Base-by-base conservation (phyloP, 306 rosid species). In the Gillenia trifoliata region DNA sequence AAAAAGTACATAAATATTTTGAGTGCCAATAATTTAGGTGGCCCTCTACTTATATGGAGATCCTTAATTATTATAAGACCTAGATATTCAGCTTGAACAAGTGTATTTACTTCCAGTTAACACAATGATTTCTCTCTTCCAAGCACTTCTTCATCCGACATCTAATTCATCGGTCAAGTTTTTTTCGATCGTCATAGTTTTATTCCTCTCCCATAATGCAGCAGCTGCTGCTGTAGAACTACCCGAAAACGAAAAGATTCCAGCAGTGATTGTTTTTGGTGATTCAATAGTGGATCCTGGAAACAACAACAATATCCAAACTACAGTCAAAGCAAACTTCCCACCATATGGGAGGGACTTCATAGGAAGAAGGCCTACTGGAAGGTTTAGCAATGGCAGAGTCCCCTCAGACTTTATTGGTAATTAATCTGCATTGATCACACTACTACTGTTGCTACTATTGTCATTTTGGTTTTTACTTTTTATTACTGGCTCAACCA, bases 261-360 rank as follows among this genome's bases (percentile, higher is more conserved):
- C 98, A 1, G 92, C 96, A 61, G 20, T 92, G 23, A 56, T 88
- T 59, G 86, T 80, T 22, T 92, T 90, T 75, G 94, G 98, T 70
- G 98, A 90, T 77, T 92, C 98, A 0, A 73, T 87, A 29, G 81
- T 92, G 19, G 96, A 92, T 73, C 52, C 96, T 0, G 96, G 96
- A 31, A 92, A 90, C 76, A 92, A 92, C 77, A 87, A 88, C 78
- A 23, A 80, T 34, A 23, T 92, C 66, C 63, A 5, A 56, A 92
- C 98, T 8, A 16, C 79, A 1, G 4, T 34, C 38, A 87, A 82
- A 65, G 80, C 96, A 71, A 76, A 92, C 56, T 92, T 92, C 82
- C 79, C 59, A 43, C 96, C 98, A 11, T 92, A 90, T 70, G 96
- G 93, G 23, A 75, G 81, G 73, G 88, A 92, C 72, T 90, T 86